Evolutionary conservation across 176 grass and related monocot genomes (phyloP), one percentile per base, ranked within the genome.

Genomic region (Elaeis guineensis): DNA sequence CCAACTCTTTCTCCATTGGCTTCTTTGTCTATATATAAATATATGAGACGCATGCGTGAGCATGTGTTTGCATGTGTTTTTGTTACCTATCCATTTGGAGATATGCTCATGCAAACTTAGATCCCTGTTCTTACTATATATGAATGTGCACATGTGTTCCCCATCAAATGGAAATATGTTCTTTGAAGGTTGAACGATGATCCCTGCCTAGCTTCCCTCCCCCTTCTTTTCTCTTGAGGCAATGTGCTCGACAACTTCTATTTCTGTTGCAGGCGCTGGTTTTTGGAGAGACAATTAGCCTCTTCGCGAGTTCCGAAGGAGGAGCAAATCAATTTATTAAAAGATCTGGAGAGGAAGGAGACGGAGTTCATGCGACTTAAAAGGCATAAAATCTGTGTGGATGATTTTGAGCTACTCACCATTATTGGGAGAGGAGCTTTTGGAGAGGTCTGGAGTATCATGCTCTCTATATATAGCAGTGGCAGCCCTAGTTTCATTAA

Each of bases 401-500:
- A 59, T 30, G 69, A 71, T 30, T 71, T 71, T 61, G 69, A 71
- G 24, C 30, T 61, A 22, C 55, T 71, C 21, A 71, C 69, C 16
- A 71, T 51, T 16, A 71, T 71, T 52, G 69, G 69, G n/a, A 61
- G 55, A n/a, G 69, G 69, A 51, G 69, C 69, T 71, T 71, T 71
- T 21, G 69, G 69, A 16, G 69, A 71, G 69, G 69, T 71, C 17
- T 29, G 49, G 21, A 26, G 4, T 9, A 35, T 35, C 32, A 35
- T 9, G 32, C 32, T 35, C 11, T 35, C 9, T 35, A 35, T 35
- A 35, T 9, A 35, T 35, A 35, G 32, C 32, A 35, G 32, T 35
- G 32, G 32, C 32, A 9, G 32, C 32, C 7, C 7, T 35, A 11
- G 32, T 9, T 35, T 35, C 32, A 35, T 35, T 35, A 35, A 35